A percentile compares a stretch with the other conserved stretches of the same genome.
Conservation (phyloP, 176 grass and related monocot species). For the Sorghum bicolor region DNA sequence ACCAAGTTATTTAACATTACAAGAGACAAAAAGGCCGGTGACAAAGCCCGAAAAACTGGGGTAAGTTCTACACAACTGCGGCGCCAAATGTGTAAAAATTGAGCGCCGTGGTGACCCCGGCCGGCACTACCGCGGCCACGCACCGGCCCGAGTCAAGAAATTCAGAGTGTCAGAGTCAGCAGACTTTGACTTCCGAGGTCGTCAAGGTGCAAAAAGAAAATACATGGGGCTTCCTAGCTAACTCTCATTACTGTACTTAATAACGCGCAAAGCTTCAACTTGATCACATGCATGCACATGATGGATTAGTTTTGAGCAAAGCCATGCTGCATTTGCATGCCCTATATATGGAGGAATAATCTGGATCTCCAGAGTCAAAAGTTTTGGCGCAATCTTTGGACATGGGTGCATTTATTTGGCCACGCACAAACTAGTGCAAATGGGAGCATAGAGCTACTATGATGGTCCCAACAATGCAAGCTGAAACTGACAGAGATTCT, state of each 20-base stretch:
- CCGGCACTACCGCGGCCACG: neutral
- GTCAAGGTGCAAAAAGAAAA: neutral
- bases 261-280: neutral
- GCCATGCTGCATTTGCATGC: no score
- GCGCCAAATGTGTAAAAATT: no score
- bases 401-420: neutral
- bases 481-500: slow-evolving; percentile 21
- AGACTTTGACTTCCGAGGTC: slow-evolving; percentile 3
- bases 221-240: neutral
- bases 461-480: neutral
- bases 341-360: neutral
- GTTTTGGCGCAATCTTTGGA: neutral
- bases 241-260: neutral
- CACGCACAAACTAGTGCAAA: neutral
- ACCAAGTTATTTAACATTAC: no score
- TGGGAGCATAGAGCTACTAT: neutral
- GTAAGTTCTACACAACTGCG: neutral
- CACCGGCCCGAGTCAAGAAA: neutral
- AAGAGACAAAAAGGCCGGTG: neutral
- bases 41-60: neutral
- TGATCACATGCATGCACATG: neutral
- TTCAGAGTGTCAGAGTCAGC: neutral
- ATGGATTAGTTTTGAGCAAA: neutral
- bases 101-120: neutral
- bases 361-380: slow-evolving; percentile 13